These are phyloP conservation scores for Colletotrichum cuscutae DNA, from an alignment of 2,329 filamentous ascomycete species.

Conservation along the genomic window DNA sequence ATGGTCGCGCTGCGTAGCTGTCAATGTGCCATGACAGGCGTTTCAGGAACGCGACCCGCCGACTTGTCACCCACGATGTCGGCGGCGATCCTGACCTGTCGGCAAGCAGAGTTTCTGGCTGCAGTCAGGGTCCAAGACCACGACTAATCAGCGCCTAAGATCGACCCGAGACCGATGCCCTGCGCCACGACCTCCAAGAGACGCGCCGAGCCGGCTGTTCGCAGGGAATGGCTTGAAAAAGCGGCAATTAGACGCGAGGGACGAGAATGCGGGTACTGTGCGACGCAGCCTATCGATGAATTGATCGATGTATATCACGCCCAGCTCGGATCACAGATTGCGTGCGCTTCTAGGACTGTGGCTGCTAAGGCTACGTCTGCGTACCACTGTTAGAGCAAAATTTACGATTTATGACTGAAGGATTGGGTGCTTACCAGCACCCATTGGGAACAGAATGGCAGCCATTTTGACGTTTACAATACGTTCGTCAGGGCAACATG, in stretches of 20 bases:
- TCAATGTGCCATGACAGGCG: not conserved
- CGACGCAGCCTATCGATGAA: not conserved
- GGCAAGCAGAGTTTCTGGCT: not conserved
- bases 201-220: not conserved
- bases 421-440: not conserved
- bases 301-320: not conserved
- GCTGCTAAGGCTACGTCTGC: not conserved
- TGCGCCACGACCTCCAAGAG: not conserved
- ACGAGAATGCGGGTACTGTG: not conserved
- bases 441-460: not conserved
- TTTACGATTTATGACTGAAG: not conserved
- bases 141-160: not conserved
- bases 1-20: not conserved
- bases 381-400: not conserved
- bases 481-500: not conserved
- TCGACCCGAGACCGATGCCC: not conserved
- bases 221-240: not conserved
- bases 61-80: not conserved
- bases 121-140: not conserved
- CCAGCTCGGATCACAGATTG: not conserved
- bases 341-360: not conserved
- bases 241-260: not conserved
- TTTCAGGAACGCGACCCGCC: not conserved
- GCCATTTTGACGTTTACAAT: not conserved
- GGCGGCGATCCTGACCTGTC: not conserved